Evolutionary conservation across 2,329 filamentous ascomycete genomes (phyloP).

Genomic region (Pseudogymnoascus sp.): DNA sequence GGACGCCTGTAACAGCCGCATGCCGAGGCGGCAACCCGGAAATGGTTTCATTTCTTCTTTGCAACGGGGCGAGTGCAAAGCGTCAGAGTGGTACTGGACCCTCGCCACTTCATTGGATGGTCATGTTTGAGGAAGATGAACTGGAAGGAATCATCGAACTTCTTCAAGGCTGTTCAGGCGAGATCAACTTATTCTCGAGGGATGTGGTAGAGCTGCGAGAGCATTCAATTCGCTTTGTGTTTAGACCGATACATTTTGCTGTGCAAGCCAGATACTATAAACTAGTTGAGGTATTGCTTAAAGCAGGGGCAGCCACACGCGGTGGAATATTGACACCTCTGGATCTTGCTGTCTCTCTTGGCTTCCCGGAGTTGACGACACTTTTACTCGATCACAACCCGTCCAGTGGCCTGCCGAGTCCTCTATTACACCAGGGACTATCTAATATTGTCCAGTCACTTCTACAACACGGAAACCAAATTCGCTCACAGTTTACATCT

Average conservation of each 20-base stretch:
- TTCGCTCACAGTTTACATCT: not conserved
- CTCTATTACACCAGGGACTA: not conserved
- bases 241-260: not conserved
- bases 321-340: not conserved
- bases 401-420: not conserved
- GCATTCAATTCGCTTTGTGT: not conserved
- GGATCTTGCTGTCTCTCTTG: conserved; percentile 3
- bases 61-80: not conserved
- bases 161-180: not conserved
- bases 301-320: not conserved
- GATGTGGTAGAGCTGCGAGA: not conserved
- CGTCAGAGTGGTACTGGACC: not conserved
- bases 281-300: not conserved
- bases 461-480: not conserved
- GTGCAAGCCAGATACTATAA: not conserved
- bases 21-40: not conserved
- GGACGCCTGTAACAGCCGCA: not conserved
- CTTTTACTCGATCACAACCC: not conserved
- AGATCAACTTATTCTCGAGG: not conserved
- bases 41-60: not conserved
- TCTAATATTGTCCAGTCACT: not conserved
- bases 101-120: not conserved
- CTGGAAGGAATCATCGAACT: not conserved
- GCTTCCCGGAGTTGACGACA: not conserved
- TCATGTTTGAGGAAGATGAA: not conserved